A percentile compares a stretch with the other conserved stretches of the same genome.
Conservation (phyloP, 176 grass and related monocot species). For the Triticum dicoccoides region DNA sequence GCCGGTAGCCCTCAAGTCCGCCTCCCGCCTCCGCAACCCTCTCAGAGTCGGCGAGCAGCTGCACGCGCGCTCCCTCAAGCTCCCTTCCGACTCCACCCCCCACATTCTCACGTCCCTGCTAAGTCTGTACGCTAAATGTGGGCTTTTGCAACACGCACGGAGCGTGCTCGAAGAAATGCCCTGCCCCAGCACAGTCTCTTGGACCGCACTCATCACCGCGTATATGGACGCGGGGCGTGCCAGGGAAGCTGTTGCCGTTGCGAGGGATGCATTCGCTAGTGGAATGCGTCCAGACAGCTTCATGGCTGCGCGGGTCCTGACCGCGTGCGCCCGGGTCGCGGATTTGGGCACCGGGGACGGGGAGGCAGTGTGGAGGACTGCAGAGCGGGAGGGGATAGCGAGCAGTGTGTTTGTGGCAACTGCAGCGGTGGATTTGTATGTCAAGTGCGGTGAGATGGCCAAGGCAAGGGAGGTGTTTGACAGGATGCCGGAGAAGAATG, state of each 20-base stretch:
- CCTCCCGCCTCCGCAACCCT: conserved; percentile 36
- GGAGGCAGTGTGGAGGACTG: conserved; percentile 32
- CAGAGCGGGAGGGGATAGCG: conserved; percentile 14
- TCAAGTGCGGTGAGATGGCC: conserved; percentile 53
- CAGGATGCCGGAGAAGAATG: conserved; percentile 39
- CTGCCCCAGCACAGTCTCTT: conserved; percentile 34
- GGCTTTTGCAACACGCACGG: conserved; percentile 13
- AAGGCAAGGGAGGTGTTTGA: conserved; percentile 54
- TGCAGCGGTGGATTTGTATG: conserved; percentile 44
- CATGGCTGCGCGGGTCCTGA: conserved; percentile 28
- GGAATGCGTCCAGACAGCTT: conserved; percentile 44
- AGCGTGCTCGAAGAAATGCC: conserved; percentile 63
- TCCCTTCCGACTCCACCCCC: conserved; percentile 27
- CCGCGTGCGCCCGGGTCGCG: conserved; percentile 24
- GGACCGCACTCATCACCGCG: conserved; percentile 53
- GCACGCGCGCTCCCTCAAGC: conserved; percentile 49
- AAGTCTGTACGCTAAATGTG: conserved; percentile 41
- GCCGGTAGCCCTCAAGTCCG: conserved; percentile 51
- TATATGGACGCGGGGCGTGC: conserved; percentile 30
- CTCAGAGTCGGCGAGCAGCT: conserved; percentile 33
- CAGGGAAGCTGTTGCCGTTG: conserved; percentile 8
- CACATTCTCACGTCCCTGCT: conserved; percentile 53
- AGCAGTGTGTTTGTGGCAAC: conserved; percentile 40
- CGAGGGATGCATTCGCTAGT: background rate
- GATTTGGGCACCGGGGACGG: conserved; percentile 49